Evolutionary conservation across 2,329 filamentous ascomycete genomes (phyloP).

Genomic region (Chalara sp.): DNA sequence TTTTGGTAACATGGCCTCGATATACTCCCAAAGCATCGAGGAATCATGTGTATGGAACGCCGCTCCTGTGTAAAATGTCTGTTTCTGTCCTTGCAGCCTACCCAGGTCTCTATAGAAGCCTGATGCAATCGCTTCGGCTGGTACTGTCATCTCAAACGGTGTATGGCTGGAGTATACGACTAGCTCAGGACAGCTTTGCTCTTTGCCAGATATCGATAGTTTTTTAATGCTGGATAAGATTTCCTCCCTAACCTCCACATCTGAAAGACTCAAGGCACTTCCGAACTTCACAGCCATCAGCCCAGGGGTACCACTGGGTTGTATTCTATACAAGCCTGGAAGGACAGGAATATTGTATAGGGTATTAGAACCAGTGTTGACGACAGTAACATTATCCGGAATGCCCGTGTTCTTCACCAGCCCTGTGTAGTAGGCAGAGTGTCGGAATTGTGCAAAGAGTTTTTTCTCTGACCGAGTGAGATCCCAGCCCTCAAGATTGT

Average conservation of each 20-base stretch:
- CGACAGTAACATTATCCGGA: conserved; percentile 14
- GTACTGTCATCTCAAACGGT: no score
- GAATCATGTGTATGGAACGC: no score
- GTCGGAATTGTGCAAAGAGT: conserved; percentile 33
- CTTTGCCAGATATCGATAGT: conserved; percentile 7
- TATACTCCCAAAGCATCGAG: no score
- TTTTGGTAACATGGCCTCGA: no score
- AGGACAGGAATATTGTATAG: conserved; percentile 26
- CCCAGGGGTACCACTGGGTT: conserved; percentile 11
- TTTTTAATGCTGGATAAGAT: conserved; percentile 9
- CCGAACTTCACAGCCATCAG: conserved; percentile 11
- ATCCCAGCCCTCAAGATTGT: conserved; percentile 31
- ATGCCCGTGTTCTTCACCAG: conserved; percentile 33
- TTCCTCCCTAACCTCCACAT: conserved; percentile 10
- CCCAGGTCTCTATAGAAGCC: no score
- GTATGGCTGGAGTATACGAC: no score
- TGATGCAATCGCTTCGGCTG: no score
- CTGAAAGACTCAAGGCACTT: conserved; percentile 3
- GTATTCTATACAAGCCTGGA: conserved; percentile 25
- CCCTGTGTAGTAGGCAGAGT: conserved; percentile 31
- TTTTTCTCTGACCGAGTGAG: conserved; percentile 27
- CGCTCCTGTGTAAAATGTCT: no score
- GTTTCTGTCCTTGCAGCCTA: no score
- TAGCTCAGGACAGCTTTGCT: no score
- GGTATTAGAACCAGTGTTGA: conserved; percentile 22